phyloP scores from a whole-genome alignment of 768 basidiomycete genomes.

The Vishniacozyma victoriae region DNA sequence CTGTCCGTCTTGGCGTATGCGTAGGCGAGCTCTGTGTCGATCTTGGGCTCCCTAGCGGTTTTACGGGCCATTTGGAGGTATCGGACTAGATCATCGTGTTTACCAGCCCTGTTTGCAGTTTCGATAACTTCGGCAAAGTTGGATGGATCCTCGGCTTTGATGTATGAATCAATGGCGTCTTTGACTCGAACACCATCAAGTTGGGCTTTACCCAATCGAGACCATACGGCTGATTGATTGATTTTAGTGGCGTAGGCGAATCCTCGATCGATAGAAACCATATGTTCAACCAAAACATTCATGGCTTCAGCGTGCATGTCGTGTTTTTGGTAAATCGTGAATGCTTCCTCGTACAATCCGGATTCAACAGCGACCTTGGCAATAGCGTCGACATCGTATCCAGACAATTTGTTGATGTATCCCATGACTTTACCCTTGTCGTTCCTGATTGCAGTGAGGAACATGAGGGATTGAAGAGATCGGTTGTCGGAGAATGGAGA shows the following conservation, averaged over 20 bases:
- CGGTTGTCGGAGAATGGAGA: slow-evolving; percentile 97
- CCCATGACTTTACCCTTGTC: slow-evolving; percentile 98
- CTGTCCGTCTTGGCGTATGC: slow-evolving; percentile 88
- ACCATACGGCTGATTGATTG: slow-evolving; percentile 95
- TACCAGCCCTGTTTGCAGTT: slow-evolving; percentile 86
- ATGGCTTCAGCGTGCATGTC: slow-evolving; percentile 92
- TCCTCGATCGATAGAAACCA: slow-evolving; percentile 94
- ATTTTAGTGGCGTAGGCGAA: slow-evolving; percentile 93
- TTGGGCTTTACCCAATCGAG: slow-evolving; percentile 94
- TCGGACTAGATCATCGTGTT: slow-evolving; percentile 85
- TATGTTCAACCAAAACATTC: slow-evolving; percentile 95
- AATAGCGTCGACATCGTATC: slow-evolving; percentile 90
- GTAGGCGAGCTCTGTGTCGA: slow-evolving; percentile 96
- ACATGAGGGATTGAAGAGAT: slow-evolving; percentile 88
- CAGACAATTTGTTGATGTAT: slow-evolving; percentile 94
- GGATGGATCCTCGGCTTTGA: slow-evolving; percentile 90
- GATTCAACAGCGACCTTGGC: slow-evolving; percentile 95
- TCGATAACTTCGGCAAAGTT: slow-evolving; percentile 95
- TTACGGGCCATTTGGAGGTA: slow-evolving; percentile 99
- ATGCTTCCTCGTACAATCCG: slow-evolving; percentile 88
- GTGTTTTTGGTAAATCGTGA: slow-evolving; percentile 96
- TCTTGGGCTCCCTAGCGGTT: slow-evolving; percentile 89
- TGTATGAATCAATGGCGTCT: slow-evolving; percentile 96
- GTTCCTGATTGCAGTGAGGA: slow-evolving; percentile 91
- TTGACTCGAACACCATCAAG: slow-evolving; percentile 96